Evolutionary conservation across 2,329 filamentous ascomycete species (phyloP).

Genomic region (Arthrobotrys iridis): DNA sequence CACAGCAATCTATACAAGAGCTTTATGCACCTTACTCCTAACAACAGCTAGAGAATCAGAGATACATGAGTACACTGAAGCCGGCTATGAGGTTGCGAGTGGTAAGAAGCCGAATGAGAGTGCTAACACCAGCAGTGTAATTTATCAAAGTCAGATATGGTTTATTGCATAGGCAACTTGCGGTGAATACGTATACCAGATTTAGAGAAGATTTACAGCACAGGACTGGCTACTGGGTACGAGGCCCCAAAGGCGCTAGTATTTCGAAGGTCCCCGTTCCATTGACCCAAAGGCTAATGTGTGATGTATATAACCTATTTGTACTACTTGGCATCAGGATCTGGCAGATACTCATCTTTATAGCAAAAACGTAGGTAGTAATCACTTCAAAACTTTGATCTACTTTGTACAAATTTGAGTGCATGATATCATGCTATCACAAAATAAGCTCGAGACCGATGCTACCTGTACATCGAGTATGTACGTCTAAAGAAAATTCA

Average conservation of each 20-base stretch:
- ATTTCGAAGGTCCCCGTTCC: neutral
- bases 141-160: constrained; percentile 32
- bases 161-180: constrained; percentile 10
- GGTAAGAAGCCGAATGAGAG: constrained; percentile 44
- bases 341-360: no score
- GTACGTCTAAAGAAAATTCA: neutral
- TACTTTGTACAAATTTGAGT: no score
- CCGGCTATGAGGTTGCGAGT: constrained; percentile 18
- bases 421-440: no score
- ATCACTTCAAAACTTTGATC: no score
- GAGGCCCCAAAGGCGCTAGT: no score
- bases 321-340: no score
- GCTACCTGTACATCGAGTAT: neutral
- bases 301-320: no score
- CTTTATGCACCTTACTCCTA: constrained; percentile 24
- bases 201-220: neutral
- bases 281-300: no score
- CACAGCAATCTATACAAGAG: constrained; percentile 21
- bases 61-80: constrained; percentile 13
- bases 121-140: constrained; percentile 8
- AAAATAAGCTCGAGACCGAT: no score
- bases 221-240: no score
- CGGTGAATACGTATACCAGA: neutral
- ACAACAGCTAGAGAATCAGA: constrained; percentile 1
- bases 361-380: no score